phyloP scores from a whole-genome alignment of 257 asterid genomes.

The Paulownia fortunei region DNA sequence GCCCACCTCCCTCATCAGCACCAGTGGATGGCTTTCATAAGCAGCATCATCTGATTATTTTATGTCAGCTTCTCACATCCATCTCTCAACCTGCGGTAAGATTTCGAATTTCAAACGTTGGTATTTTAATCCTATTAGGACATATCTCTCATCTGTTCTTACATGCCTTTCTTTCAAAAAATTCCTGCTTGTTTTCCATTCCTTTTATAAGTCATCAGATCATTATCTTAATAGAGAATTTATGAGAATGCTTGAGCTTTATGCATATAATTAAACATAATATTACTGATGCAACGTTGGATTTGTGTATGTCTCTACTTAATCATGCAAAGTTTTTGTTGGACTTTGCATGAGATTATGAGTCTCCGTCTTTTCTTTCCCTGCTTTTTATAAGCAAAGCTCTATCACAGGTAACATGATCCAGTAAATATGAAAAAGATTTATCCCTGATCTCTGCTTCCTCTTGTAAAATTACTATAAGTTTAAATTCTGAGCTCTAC shows the following conservation, averaged over 20 bases:
- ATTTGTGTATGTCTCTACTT: background rate
- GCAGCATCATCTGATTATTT: slow-evolving; percentile 43
- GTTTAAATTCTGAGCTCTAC: slow-evolving; percentile 5
- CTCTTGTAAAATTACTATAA: slow-evolving; percentile 7
- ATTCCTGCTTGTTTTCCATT: slow-evolving; percentile 28
- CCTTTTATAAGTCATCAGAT: slow-evolving; percentile 20
- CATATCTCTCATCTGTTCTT: slow-evolving; percentile 28
- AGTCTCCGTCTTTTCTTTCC: background rate
- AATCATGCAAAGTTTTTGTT: background rate
- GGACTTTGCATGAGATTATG: slow-evolving; percentile 8
- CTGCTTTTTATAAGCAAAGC: background rate
- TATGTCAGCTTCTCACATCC: slow-evolving; percentile 46
- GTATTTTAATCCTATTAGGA: slow-evolving; percentile 22
- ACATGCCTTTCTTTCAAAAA: slow-evolving; percentile 20
- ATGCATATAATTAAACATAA: background rate
- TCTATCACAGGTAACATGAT: background rate
- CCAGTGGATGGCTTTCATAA: slow-evolving; percentile 59
- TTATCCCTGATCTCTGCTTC: background rate
- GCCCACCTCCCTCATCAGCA: slow-evolving; percentile 60
- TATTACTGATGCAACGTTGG: background rate
- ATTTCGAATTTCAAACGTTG: slow-evolving; percentile 36
- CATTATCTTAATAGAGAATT: background rate
- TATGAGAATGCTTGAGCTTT: background rate
- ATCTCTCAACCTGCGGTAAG: slow-evolving; percentile 38
- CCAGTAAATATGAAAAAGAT: background rate